These are phyloP conservation scores for Starmerella vitae DNA, from an alignment of 805 yeast species.

Conservation along the genomic window DNA sequence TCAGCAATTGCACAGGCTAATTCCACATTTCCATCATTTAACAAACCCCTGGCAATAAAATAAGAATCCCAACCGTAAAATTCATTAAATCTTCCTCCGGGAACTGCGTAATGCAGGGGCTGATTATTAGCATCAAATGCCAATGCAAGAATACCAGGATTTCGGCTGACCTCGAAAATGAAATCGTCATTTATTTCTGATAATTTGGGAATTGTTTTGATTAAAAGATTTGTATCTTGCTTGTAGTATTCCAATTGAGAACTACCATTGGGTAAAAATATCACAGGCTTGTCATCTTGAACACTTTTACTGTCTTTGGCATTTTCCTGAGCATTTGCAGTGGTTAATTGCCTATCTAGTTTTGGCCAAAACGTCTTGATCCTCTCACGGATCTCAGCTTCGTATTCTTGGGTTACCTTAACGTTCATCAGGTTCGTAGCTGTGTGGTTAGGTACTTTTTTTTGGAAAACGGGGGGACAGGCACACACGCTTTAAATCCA, in stretches of 20 bases:
- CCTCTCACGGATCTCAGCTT: constrained; percentile 4
- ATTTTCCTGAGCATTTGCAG: constrained; percentile 6
- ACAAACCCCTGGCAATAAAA: constrained; percentile 73
- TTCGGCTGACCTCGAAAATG: constrained; percentile 58
- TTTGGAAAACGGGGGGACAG: too few relatives aligned
- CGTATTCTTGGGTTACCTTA: too few relatives aligned
- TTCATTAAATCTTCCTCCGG: constrained; percentile 96
- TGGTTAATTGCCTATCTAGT: constrained; percentile 12
- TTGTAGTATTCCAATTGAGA: constrained; percentile 6
- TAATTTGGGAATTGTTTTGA: constrained; percentile 56
- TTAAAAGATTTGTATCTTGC: constrained; percentile 35
- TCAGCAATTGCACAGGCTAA: constrained; percentile 83
- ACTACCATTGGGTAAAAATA: constrained; percentile 6
- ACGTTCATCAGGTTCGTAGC: too few relatives aligned
- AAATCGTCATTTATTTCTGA: constrained; percentile 55
- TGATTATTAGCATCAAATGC: constrained; percentile 43
- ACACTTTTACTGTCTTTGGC: constrained; percentile 10
- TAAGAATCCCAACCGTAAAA: constrained; percentile 97
- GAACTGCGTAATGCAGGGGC: constrained; percentile 82
- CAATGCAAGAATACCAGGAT: constrained; percentile 76
- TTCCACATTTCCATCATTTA: constrained; percentile 50
- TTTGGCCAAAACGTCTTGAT: constrained; percentile 15
- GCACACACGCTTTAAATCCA: too few relatives aligned
- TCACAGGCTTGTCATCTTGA: not conserved
- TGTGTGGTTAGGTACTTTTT: too few relatives aligned